Percentiles rank a stretch among this genome's conserved stretches.
Conservation (phyloP, 768 basidiomycete genomes). For the Mrakia frigida region DNA sequence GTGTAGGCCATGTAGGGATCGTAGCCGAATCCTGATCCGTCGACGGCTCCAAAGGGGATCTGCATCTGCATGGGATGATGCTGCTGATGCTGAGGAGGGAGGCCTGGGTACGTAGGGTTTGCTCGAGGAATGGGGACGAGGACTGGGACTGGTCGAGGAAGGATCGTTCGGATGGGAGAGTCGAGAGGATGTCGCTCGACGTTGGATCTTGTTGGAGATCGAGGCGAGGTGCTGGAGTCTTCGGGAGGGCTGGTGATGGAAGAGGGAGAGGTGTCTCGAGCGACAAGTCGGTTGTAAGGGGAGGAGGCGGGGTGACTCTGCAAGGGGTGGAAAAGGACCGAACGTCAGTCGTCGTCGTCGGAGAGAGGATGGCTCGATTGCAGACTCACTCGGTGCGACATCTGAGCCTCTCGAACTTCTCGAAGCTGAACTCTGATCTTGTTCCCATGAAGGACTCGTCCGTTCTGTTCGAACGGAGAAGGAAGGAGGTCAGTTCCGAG, state of each 20-base stretch:
- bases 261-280: neutral
- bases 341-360: neutral
- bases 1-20: neutral
- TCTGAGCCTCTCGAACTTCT: neutral
- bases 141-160: neutral
- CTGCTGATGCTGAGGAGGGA: neutral
- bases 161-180: neutral
- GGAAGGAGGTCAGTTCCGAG: too few species aligned
- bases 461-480: neutral
- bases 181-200: neutral
- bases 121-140: neutral
- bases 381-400: neutral
- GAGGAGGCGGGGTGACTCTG: neutral
- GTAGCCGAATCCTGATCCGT: neutral
- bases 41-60: neutral
- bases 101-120: neutral
- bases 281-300: neutral
- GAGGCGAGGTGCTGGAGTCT: neutral
- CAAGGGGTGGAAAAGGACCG: neutral
- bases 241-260: neutral
- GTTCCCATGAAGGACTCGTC: neutral
- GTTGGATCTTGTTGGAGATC: neutral
- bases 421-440: constrained; percentile 10
- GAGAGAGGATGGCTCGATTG: neutral
- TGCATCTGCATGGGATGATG: neutral